Percentiles rank a stretch among this genome's conserved stretches.
phyloP scores from a whole-genome alignment of 495 filamentous ascomycete species.

The Neurospora sublineolata region DNA sequence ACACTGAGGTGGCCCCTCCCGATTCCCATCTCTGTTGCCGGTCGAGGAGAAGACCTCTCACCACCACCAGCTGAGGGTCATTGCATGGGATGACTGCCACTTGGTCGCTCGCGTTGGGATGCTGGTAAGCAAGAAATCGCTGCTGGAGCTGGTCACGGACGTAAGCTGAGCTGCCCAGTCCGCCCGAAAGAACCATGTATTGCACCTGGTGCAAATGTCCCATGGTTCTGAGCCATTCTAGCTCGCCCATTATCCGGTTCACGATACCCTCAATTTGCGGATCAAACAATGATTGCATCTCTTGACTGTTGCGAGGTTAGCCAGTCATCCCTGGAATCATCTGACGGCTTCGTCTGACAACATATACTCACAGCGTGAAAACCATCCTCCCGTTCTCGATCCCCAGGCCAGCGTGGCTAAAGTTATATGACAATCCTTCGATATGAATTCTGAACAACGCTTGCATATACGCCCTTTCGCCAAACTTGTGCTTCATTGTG shows the following conservation, averaged over 20 bases:
- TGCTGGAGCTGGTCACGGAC: slow-evolving; percentile 35
- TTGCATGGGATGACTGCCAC: slow-evolving; percentile 38
- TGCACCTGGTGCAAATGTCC: slow-evolving; percentile 35
- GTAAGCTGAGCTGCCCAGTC: slow-evolving; percentile 55
- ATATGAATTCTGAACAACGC: slow-evolving; percentile 18
- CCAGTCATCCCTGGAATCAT: background rate
- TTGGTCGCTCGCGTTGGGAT: slow-evolving; percentile 24
- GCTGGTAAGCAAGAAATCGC: slow-evolving; percentile 21
- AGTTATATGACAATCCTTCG: slow-evolving; percentile 25
- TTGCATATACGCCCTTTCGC: slow-evolving; percentile 26
- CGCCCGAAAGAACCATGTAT: slow-evolving; percentile 52
- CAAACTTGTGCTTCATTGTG: slow-evolving; percentile 31
- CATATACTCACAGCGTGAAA: slow-evolving; percentile 13
- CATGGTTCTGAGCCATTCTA: slow-evolving; percentile 36
- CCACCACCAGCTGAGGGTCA: slow-evolving; percentile 49
- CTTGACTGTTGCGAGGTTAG: slow-evolving; percentile 22
- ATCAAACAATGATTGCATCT: slow-evolving; percentile 45
- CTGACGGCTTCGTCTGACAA: no score
- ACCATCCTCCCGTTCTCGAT: slow-evolving; percentile 31
- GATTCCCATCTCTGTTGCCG: slow-evolving; percentile 39
- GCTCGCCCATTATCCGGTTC: slow-evolving; percentile 41
- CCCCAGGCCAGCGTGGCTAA: slow-evolving; percentile 23
- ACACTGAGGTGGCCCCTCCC: slow-evolving; percentile 21
- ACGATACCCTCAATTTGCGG: slow-evolving; percentile 42
- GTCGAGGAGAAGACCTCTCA: slow-evolving; percentile 44